These are phyloP conservation scores for Plasmodium inui DNA, from an alignment of 169 alveolate species.

Conservation along the genomic window DNA sequence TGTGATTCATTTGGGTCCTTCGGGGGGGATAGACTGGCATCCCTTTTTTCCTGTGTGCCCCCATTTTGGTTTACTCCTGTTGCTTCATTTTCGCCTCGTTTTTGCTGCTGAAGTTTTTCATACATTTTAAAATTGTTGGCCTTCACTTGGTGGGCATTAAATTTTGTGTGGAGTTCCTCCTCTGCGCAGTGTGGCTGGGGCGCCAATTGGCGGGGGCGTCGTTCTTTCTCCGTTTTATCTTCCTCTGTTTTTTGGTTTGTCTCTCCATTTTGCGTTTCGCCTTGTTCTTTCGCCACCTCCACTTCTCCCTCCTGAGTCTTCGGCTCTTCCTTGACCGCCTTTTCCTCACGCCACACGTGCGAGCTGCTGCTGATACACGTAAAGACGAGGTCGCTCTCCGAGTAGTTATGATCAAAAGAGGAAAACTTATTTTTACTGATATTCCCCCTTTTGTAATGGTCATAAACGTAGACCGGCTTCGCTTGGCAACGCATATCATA, in stretches of 20 bases:
- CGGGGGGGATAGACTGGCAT: conserved; percentile 9
- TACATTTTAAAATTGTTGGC: neutral
- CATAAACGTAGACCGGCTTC: conserved; percentile 82
- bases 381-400: conserved; percentile 60
- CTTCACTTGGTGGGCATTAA: neutral
- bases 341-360: conserved; percentile 7
- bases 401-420: conserved; percentile 55
- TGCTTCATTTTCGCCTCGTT: neutral
- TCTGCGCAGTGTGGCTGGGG: neutral
- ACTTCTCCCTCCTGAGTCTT: neutral
- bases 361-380: conserved; percentile 42
- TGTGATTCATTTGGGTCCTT: neutral
- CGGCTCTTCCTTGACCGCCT: neutral
- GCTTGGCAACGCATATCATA: conserved; percentile 82
- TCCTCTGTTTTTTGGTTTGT: neutral
- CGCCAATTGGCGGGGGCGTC: neutral
- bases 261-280: neutral
- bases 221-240: neutral
- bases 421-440: conserved; percentile 26
- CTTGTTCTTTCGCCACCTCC: neutral
- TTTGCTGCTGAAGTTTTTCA: conserved; percentile 8
- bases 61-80: neutral
- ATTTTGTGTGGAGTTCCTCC: neutral
- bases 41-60: neutral
- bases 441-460: conserved; percentile 77